Evolutionary conservation across 2,329 filamentous ascomycete species (phyloP).

Genomic region (Colletotrichum sp.): DNA sequence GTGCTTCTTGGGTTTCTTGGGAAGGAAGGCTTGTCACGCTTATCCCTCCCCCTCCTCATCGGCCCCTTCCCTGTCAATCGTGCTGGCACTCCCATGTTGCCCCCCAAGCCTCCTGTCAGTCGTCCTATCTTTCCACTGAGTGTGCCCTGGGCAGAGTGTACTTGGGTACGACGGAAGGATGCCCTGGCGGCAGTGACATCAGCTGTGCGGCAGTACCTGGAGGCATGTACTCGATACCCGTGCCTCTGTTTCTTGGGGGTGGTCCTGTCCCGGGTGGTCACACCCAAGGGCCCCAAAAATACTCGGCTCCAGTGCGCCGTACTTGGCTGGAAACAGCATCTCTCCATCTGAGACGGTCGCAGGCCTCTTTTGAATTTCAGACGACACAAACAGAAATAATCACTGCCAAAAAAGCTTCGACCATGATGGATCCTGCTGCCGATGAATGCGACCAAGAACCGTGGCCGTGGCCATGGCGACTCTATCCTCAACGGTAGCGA

Average conservation of each 20-base stretch:
- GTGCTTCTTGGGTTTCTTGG: neutral
- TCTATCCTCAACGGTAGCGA: neutral
- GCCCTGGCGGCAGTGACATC: neutral
- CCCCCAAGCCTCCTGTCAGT: slow-evolving; percentile 4
- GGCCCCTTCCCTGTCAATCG: slow-evolving; percentile 2
- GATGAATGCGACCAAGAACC: neutral
- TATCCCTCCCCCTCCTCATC: neutral
- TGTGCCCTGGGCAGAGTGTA: neutral
- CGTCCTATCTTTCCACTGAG: neutral
- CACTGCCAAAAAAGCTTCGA: neutral
- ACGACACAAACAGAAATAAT: slow-evolving; percentile 6
- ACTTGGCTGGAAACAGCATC: slow-evolving; percentile 14
- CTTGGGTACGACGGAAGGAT: neutral
- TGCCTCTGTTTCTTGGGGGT: neutral
- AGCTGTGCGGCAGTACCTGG: neutral
- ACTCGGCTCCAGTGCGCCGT: neutral
- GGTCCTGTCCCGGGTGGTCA: slow-evolving; percentile 8
- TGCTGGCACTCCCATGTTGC: slow-evolving; percentile 2
- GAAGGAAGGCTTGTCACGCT: slow-evolving; percentile 10
- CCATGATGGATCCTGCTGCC: neutral
- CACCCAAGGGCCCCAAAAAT: slow-evolving; percentile 8
- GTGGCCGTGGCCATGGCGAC: neutral
- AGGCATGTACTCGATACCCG: neutral
- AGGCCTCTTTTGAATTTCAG: slow-evolving; percentile 1
- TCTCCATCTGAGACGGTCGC: slow-evolving; percentile 18